Percentiles rank a stretch among this genome's conserved stretches.
phyloP scores from a whole-genome alignment of 1,284 basidiomycete species.

The Cryptococcus floricola region DNA sequence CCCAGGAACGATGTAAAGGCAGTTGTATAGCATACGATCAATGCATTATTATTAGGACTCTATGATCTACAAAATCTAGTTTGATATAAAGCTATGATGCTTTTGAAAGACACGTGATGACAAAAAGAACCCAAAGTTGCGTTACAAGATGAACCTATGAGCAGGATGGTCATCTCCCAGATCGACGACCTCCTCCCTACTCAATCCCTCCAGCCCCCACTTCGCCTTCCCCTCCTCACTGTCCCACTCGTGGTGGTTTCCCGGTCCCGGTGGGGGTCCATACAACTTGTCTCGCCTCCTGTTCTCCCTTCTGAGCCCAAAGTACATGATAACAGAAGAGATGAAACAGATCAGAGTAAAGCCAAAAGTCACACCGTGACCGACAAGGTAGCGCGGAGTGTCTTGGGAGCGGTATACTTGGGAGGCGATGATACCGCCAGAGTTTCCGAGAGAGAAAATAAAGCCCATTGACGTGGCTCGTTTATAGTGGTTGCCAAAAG shows the following conservation, averaged over 20 bases:
- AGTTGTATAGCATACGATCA: no score
- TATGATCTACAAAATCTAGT: no score
- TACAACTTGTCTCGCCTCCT: slow-evolving; percentile 40
- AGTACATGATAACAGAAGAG: slow-evolving; percentile 38
- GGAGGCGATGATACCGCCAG: slow-evolving; percentile 51
- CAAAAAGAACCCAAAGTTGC: no score
- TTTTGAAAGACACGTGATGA: no score
- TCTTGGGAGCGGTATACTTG: slow-evolving; percentile 46
- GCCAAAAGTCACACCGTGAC: slow-evolving; percentile 47
- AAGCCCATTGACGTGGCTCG: slow-evolving; percentile 52
- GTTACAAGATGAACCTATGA: slow-evolving; percentile 27
- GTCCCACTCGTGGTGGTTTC: slow-evolving; percentile 59
- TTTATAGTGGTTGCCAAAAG: slow-evolving; percentile 19
- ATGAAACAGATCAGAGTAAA: slow-evolving; percentile 43
- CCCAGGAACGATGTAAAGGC: no score
- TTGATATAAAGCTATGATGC: no score
- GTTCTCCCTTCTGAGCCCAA: slow-evolving; percentile 46
- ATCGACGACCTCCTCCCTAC: slow-evolving; percentile 48
- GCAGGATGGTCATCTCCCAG: slow-evolving; percentile 50
- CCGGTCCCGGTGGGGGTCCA: slow-evolving; percentile 47
- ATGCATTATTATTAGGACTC: no score
- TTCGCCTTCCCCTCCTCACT: slow-evolving; percentile 37
- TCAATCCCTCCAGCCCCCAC: slow-evolving; percentile 48
- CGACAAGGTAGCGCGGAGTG: slow-evolving; percentile 38
- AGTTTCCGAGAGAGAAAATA: slow-evolving; percentile 52